Conservation (phyloP, 23 red algal genomes). For the Gracilariopsis chorda region DNA sequence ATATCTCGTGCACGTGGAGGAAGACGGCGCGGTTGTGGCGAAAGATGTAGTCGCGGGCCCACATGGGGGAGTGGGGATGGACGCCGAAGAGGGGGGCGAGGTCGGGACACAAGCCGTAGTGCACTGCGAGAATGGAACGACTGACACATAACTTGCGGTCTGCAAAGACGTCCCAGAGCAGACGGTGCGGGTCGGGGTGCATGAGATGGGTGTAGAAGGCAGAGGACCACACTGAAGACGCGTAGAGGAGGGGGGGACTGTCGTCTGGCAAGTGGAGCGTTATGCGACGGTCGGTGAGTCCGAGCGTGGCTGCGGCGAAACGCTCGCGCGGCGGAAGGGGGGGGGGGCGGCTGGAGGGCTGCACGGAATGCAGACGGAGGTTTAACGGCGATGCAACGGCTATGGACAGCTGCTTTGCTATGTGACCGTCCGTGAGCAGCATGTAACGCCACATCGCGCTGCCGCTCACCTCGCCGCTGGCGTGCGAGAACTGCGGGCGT, state of each 20-base stretch:
- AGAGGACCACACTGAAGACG: background rate
- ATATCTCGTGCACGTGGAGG: background rate
- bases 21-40: background rate
- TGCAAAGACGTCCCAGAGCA: background rate
- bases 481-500: too few species aligned
- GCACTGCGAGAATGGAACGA: background rate
- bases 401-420: background rate
- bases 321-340: background rate
- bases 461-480: too few species aligned
- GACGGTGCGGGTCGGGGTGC: background rate
- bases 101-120: background rate
- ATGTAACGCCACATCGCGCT: background rate
- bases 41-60: background rate
- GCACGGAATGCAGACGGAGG: background rate
- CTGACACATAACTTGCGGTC: background rate
- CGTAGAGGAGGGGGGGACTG: background rate
- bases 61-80: background rate
- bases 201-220: background rate
- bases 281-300: background rate
- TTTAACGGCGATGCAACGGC: background rate
- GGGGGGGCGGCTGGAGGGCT: background rate
- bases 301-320: background rate
- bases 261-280: background rate
- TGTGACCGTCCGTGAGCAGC: slow-evolving; percentile 12
- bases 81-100: background rate